Base-by-base conservation (phyloP, 2,329 filamentous ascomycete genomes). In the Pyrenochaeta sp. region DNA sequence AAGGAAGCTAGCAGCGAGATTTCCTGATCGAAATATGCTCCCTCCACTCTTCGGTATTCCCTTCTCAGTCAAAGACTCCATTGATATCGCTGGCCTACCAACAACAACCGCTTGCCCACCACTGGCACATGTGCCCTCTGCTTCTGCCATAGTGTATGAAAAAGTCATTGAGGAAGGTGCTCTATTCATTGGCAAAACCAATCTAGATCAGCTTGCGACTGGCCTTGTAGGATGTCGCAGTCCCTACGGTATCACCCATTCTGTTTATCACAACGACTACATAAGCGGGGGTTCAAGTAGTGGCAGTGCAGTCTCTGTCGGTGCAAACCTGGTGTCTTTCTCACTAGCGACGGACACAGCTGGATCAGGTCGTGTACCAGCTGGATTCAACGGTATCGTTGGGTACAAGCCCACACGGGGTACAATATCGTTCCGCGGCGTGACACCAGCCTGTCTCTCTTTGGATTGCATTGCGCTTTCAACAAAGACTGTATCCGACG, bases 161-260 rank as follows among this genome's bases (percentile, higher is more conserved):
- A 82, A 79, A 4, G 67, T 87, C 10, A 77, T 79, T 12, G 62
- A 71, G 2, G 81, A 82, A 4, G 85, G 85, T 2, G 85, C 82
- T 1, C 75, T 87, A 4, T 82, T 87, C 42, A 75, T 88, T 2
- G 85, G 83, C 30, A 88, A 87, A 65, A 78, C 81, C 0, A 87
- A 87, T 56, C 78, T 88, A 48, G 86, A 88, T 64, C 85, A 88
- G 67, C 77, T 88, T 3, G 85, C 85, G 2, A 87, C 85, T 0
- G 86, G 86, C 0, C 76, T 88, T 2, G 83, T 81, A 11, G 86
- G 85, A 14, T 84, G 82, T 41, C 80, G 85, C 21, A 85, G 83
- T 1, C 83, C 85, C 0, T 86, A 83, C 56, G 85, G 85, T 2
- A 81, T 78, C 17, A 81, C 84, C 1, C 77, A 81, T 18, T 85